Percentiles rank a stretch among this genome's conserved stretches.
phyloP scores from a whole-genome alignment of 257 asterid species.

The Solanum neorickii region DNA sequence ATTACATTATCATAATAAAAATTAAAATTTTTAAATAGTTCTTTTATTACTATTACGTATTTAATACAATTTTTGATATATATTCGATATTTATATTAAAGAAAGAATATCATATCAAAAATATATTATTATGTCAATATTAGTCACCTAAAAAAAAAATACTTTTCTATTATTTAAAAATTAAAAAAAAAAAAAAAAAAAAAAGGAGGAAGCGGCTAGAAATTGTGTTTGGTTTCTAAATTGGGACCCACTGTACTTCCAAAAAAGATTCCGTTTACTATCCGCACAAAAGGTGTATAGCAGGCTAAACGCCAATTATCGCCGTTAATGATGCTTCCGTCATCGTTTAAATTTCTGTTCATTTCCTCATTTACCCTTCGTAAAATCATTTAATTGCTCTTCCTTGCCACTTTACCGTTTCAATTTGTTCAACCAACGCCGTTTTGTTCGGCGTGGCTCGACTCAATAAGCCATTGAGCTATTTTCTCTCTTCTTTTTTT shows the following conservation, averaged over 20 bases:
- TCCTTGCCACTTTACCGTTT: constrained; percentile 4
- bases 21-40: too few relatives aligned
- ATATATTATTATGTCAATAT: too few relatives aligned
- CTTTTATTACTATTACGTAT: too few relatives aligned
- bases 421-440: not conserved
- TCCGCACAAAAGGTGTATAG: not conserved
- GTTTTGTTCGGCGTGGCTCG: constrained; percentile 15
- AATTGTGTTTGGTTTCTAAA: not conserved
- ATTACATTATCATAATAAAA: too few relatives aligned
- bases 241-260: constrained; percentile 19
- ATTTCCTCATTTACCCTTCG: constrained; percentile 1
- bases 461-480: constrained; percentile 4
- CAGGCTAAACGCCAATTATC: constrained; percentile 42
- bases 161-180: too few relatives aligned
- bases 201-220: not conserved
- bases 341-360: not conserved
- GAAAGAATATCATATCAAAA: too few relatives aligned
- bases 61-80: too few relatives aligned
- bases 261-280: constrained; percentile 28
- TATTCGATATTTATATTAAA: too few relatives aligned
- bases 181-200: not conserved
- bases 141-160: too few relatives aligned
- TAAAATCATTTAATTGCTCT: not conserved
- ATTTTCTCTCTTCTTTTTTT: not conserved
- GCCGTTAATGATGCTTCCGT: constrained; percentile 39